These are phyloP conservation scores for Capsicum baccatum DNA, from an alignment of 257 asterid genomes.

Conservation along the genomic window DNA sequence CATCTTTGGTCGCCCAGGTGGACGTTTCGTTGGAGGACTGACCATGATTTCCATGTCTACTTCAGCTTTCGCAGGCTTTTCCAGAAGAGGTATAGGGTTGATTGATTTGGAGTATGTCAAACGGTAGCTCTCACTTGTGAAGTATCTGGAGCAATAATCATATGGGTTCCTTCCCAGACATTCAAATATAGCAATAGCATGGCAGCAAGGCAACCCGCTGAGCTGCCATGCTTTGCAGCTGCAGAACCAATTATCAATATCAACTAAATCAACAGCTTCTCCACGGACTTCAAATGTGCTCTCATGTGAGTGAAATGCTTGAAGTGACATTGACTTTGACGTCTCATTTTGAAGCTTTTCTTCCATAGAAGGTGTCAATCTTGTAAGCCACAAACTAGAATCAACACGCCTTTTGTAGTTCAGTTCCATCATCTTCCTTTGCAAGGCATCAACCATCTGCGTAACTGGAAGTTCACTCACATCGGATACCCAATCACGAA, in stretches of 20 bases:
- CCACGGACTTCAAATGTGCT: conserved; percentile 77
- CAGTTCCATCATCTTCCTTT: conserved; percentile 94
- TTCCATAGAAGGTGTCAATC: conserved; percentile 83
- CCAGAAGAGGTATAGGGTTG: conserved; percentile 87
- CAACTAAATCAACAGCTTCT: conserved; percentile 65
- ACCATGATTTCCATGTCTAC: conserved; percentile 60
- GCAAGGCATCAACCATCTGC: conserved; percentile 92
- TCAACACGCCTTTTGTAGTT: conserved; percentile 76
- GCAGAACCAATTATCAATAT: conserved; percentile 82
- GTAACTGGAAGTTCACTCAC: conserved; percentile 94
- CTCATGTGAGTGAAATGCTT: conserved; percentile 53
- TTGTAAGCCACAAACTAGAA: conserved; percentile 76
- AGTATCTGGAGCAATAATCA: conserved; percentile 79
- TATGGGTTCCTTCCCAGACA: conserved; percentile 64
- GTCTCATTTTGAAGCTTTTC: conserved; percentile 79
- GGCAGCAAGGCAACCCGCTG: conserved; percentile 90
- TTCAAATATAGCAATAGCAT: conserved; percentile 75
- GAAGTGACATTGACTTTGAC: conserved; percentile 59
- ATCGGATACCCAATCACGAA: conserved; percentile 93
- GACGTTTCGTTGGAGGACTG: conserved; percentile 90
- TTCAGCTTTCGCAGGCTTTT: conserved; percentile 68
- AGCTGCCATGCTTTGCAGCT: conserved; percentile 94
- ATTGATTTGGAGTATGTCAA: conserved; percentile 79
- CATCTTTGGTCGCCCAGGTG: conserved; percentile 92
- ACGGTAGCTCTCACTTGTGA: conserved; percentile 67